Evolutionary conservation across 2,329 filamentous ascomycete genomes (phyloP).

Genomic region (Amauroascus niger): DNA sequence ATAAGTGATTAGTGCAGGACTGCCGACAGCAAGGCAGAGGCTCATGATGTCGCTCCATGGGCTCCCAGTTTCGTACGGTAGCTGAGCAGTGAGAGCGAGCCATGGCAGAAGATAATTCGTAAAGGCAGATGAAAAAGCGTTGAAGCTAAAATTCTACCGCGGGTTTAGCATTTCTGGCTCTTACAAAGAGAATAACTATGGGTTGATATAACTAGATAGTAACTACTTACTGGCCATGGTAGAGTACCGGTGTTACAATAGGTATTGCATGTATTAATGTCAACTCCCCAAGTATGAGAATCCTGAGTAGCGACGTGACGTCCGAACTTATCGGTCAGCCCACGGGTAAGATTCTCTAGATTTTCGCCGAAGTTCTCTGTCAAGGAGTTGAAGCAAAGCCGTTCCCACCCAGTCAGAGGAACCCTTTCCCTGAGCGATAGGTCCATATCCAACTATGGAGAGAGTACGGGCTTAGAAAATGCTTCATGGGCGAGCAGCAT

Average conservation of each 20-base stretch:
- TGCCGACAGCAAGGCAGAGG: constrained; percentile 5
- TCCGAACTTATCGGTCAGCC: constrained; percentile 1
- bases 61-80: constrained; percentile 7
- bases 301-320: not conserved
- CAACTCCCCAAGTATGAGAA: not conserved
- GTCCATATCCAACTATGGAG: not conserved
- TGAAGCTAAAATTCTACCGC: constrained; percentile 5
- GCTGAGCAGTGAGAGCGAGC: constrained; percentile 6
- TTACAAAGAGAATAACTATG: not conserved
- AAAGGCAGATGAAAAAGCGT: not conserved
- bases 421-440: not conserved
- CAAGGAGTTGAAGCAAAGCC: not conserved
- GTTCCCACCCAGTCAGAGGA: constrained; percentile 3
- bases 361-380: not conserved
- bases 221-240: constrained; percentile 1
- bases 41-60: constrained; percentile 9
- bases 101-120: constrained; percentile 7
- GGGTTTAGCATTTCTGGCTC: not conserved
- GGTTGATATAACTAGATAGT: too few relatives aligned
- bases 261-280: constrained; percentile 1
- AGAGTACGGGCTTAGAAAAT: not conserved
- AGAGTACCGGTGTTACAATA: not conserved
- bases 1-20: not conserved
- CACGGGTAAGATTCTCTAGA: constrained; percentile 2
- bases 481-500: too few relatives aligned